Evolutionary conservation across 805 yeast species (phyloP).

Genomic region (Cyberlindnera xishuangbannaensis): DNA sequence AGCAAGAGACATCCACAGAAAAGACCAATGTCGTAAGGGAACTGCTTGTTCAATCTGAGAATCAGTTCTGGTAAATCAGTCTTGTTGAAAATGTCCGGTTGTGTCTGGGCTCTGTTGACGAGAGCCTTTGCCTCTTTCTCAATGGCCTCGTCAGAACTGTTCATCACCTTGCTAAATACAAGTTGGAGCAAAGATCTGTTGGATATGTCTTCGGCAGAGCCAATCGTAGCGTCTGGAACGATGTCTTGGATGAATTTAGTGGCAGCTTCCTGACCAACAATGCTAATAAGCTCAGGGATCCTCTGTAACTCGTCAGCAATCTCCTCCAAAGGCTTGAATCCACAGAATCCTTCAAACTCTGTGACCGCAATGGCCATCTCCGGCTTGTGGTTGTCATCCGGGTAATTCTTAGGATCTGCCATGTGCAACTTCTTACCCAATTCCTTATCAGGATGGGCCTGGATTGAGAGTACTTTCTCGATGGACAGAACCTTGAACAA

Average conservation of each 20-base stretch:
- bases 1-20: slow-evolving; percentile 93
- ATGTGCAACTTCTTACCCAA: slow-evolving; percentile 73
- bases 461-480: slow-evolving; percentile 87
- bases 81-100: slow-evolving; percentile 51
- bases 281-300: slow-evolving; percentile 68
- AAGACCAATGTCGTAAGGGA: slow-evolving; percentile 90
- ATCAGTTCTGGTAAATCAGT: slow-evolving; percentile 64
- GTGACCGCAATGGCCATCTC: slow-evolving; percentile 99
- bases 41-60: slow-evolving; percentile 74
- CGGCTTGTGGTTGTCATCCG: slow-evolving; percentile 98
- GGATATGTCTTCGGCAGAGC: slow-evolving; percentile 44
- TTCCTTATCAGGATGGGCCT: slow-evolving; percentile 95
- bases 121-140: slow-evolving; percentile 53
- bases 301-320: slow-evolving; percentile 60
- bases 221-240: slow-evolving; percentile 34
- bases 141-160: slow-evolving; percentile 58
- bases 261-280: slow-evolving; percentile 63
- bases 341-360: slow-evolving; percentile 95
- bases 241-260: slow-evolving; percentile 47
- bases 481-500: slow-evolving; percentile 92
- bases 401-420: slow-evolving; percentile 87
- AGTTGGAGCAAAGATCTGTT: slow-evolving; percentile 66
- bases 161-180: slow-evolving; percentile 82
- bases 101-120: slow-evolving; percentile 54
- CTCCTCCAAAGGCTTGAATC: slow-evolving; percentile 86